Evolutionary conservation across 305 asterid species (phyloP).

Genomic region (Fraxinus angustifolia): DNA sequence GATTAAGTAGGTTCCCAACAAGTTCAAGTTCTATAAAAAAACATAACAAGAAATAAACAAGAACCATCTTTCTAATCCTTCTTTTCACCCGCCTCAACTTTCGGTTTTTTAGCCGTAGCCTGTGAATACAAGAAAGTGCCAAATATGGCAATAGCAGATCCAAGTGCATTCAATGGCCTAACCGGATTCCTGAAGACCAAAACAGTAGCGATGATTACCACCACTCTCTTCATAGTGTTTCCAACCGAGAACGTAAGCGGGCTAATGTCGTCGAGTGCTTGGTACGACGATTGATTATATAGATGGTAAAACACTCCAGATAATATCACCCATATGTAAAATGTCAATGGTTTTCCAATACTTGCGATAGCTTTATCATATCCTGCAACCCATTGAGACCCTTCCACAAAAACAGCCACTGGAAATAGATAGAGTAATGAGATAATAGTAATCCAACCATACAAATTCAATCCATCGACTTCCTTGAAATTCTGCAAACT

Average conservation of each 20-base stretch:
- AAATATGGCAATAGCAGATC: conserved; percentile 73
- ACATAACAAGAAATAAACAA: conserved; percentile 1
- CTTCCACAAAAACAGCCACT: conserved; percentile 71
- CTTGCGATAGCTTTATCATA: conserved; percentile 56
- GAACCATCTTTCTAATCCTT: conserved; percentile 33
- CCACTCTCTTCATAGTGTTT: conserved; percentile 82
- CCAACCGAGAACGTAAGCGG: conserved; percentile 76
- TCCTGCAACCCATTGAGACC: conserved; percentile 75
- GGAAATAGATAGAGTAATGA: conserved; percentile 62
- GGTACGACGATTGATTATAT: conserved; percentile 72
- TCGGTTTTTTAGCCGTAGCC: conserved; percentile 57
- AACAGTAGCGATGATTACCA: conserved; percentile 67
- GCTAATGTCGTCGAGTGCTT: conserved; percentile 77
- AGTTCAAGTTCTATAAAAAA: conserved; percentile 17
- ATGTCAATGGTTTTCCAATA: conserved; percentile 48
- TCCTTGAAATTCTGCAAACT: conserved; percentile 70
- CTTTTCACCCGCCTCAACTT: conserved; percentile 51
- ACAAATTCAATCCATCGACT: conserved; percentile 69
- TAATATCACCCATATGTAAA: conserved; percentile 66
- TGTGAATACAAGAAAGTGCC: conserved; percentile 81
- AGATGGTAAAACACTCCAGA: conserved; percentile 71
- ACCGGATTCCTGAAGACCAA: conserved; percentile 81
- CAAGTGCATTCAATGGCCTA: conserved; percentile 70
- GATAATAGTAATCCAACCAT: conserved; percentile 64
- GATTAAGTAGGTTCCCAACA: too few species aligned